Evolutionary conservation across 495 filamentous ascomycete species (phyloP).

Genomic region (Aspergillus diversus): DNA sequence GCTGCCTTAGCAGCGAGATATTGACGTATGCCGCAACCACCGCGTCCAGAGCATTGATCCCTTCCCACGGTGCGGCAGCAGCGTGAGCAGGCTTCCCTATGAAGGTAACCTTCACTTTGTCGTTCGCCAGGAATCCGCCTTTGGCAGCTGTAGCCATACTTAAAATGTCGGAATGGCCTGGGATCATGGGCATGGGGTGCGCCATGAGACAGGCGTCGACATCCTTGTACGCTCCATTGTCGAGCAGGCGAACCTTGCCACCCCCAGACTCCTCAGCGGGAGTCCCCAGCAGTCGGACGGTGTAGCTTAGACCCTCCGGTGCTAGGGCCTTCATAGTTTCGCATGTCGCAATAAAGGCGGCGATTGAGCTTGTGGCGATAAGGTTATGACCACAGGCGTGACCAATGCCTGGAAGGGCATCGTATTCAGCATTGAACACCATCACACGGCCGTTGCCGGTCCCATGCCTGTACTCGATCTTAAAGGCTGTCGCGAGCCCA

Average conservation of each 20-base stretch:
- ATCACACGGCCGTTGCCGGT: constrained; percentile 48
- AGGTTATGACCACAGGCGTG: constrained; percentile 75
- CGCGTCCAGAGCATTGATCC: constrained; percentile 68
- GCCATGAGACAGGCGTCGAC: constrained; percentile 58
- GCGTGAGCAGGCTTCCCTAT: constrained; percentile 57
- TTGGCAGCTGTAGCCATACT: constrained; percentile 35
- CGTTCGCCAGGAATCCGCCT: constrained; percentile 55
- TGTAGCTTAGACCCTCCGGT: constrained; percentile 20
- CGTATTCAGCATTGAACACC: constrained; percentile 55
- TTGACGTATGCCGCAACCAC: constrained; percentile 63
- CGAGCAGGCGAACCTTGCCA: constrained; percentile 54
- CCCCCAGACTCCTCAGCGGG: constrained; percentile 47
- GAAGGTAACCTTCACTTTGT: constrained; percentile 50
- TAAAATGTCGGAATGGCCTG: constrained; percentile 26
- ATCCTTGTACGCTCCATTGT: constrained; percentile 51
- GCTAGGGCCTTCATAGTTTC: constrained; percentile 31
- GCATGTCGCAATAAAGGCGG: constrained; percentile 43
- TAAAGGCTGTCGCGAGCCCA: constrained; percentile 59
- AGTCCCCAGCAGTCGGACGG: constrained; percentile 46
- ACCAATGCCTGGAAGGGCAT: constrained; percentile 61
- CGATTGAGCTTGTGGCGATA: constrained; percentile 61
- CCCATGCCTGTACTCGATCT: constrained; percentile 55
- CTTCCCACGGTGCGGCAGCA: constrained; percentile 63
- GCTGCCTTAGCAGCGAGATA: constrained; percentile 62
- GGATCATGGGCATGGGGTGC: constrained; percentile 49